Percentiles rank a stretch among this genome's conserved stretches.
Conservation (phyloP, 1,284 basidiomycete genomes). For the Schizophyllum amplum region DNA sequence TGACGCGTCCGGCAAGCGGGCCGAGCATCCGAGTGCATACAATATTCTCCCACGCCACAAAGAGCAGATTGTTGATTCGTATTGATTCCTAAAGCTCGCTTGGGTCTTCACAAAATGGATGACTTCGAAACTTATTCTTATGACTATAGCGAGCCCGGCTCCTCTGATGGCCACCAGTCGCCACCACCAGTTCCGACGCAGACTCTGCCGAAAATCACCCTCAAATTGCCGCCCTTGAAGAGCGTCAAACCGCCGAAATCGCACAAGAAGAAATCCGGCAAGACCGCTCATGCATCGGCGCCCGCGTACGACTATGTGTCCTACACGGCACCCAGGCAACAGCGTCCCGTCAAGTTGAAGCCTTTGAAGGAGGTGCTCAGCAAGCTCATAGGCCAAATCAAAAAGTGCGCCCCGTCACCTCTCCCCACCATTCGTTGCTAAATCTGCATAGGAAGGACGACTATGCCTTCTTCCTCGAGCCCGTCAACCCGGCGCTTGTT, state of each 20-base stretch:
- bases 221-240: constrained; percentile 43
- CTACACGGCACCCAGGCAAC: constrained; percentile 28
- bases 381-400: constrained; percentile 61
- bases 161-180: background rate
- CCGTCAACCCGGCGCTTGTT: constrained; percentile 59
- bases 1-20: too few relatives aligned
- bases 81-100: background rate
- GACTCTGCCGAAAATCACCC: constrained; percentile 26
- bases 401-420: constrained; percentile 44
- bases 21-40: too few relatives aligned
- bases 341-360: constrained; percentile 62
- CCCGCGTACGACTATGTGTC: background rate
- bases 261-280: constrained; percentile 28
- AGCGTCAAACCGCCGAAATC: constrained; percentile 26
- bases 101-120: background rate
- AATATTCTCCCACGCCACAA: background rate
- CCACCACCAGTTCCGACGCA: background rate
- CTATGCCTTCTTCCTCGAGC: constrained; percentile 76
- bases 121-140: background rate
- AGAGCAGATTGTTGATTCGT: background rate
- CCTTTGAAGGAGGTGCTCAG: constrained; percentile 65
- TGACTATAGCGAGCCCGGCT: background rate
- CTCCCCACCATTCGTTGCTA: constrained; percentile 10
- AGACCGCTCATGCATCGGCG: constrained; percentile 6
- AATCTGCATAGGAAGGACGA: constrained; percentile 62